Conservation (phyloP, 176 grass and related monocot genomes). For the Otatea glauca region DNA sequence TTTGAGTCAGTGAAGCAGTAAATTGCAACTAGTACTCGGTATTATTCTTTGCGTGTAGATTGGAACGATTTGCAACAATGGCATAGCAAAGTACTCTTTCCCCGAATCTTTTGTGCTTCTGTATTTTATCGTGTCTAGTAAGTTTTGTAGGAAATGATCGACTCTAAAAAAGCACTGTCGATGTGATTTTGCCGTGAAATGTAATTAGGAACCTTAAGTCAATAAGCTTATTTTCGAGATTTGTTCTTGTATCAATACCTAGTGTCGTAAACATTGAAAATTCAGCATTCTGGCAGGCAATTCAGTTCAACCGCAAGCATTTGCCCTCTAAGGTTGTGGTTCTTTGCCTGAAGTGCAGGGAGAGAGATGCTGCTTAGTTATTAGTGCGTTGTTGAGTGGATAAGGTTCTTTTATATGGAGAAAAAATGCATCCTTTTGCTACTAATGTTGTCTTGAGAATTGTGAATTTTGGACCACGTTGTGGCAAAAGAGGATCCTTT, state of each 20-base stretch:
- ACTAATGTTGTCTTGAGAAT: not conserved
- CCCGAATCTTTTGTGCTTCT: not conserved
- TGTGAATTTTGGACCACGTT: constrained; percentile 22
- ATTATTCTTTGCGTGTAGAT: not conserved
- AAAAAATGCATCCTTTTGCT: not conserved
- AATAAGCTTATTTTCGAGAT: not conserved
- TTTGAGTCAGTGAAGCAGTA: not conserved
- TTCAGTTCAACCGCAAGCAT: not conserved
- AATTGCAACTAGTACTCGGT: not conserved
- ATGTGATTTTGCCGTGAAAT: not conserved
- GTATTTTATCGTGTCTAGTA: not conserved
- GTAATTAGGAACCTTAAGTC: not conserved
- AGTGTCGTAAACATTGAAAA: not conserved
- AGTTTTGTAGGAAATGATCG: not conserved
- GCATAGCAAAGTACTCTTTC: not conserved
- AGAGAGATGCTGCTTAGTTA: constrained; percentile 13
- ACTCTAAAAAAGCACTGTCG: not conserved
- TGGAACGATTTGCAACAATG: not conserved
- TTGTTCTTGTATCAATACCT: not conserved
- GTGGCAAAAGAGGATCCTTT: constrained; percentile 22
- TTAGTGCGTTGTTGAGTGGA: constrained; percentile 29
- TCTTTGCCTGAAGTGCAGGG: not conserved
- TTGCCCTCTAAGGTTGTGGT: not conserved
- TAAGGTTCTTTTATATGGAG: constrained; percentile 30
- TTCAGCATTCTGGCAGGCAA: not conserved